A percentile compares a stretch with the other conserved stretches of the same genome.
Conservation (phyloP, 2,329 filamentous ascomycete species). For the Talaromyces rugulosus region DNA sequence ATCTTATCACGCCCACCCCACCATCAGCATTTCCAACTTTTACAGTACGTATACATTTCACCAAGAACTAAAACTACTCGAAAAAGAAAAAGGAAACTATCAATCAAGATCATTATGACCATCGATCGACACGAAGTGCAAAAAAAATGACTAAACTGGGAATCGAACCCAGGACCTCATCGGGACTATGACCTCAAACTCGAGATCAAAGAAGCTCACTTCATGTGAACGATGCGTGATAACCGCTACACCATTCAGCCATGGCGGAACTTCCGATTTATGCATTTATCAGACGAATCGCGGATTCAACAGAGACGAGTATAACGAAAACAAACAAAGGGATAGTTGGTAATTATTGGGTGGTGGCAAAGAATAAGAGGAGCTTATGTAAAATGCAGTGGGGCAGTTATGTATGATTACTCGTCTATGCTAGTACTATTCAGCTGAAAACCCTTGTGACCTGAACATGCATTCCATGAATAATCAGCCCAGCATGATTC, state of each 20-base stretch:
- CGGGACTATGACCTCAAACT: not conserved
- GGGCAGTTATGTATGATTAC: too few relatives aligned
- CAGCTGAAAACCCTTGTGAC: too few relatives aligned
- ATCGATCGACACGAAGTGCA: not conserved
- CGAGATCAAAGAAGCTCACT: not conserved
- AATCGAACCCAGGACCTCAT: not conserved
- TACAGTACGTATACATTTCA: not conserved
- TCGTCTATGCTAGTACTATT: not conserved
- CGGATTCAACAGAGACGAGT: not conserved
- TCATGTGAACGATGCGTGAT: not conserved
- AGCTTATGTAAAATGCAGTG: not conserved
- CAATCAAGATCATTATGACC: not conserved
- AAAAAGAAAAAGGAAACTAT: not conserved
- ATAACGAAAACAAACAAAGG: not conserved
- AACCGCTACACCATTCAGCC: not conserved
- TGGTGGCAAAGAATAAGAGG: not conserved
- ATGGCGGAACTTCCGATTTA: not conserved
- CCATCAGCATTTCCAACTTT: not conserved
- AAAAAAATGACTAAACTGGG: not conserved
- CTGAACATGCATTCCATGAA: not conserved
- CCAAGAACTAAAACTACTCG: not conserved
- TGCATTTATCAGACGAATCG: too few relatives aligned
- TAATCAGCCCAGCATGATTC: not conserved
- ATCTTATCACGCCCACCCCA: not conserved
- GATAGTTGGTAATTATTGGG: not conserved